phyloP scores from a whole-genome alignment of 306 rosid genomes.

The Cotoneaster glaucophyllus region DNA sequence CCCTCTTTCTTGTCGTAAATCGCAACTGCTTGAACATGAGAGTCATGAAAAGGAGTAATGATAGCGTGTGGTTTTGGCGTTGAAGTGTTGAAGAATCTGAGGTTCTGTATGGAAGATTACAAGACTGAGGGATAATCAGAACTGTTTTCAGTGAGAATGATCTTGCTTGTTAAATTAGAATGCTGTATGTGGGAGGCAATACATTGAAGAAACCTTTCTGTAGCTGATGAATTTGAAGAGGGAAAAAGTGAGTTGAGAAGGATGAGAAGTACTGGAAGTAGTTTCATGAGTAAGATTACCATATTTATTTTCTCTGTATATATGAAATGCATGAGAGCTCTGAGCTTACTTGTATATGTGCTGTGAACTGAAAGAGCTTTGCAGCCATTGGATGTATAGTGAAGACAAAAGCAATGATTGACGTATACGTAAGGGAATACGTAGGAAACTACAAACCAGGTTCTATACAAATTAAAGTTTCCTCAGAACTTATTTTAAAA shows the following conservation, averaged over 20 bases:
- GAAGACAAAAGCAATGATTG: neutral
- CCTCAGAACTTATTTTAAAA: too few species aligned
- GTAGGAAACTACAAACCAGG: neutral
- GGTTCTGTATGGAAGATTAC: too few species aligned
- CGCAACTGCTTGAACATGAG: too few species aligned
- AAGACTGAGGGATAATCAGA: too few species aligned
- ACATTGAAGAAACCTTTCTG: conserved; percentile 9
- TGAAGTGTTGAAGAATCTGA: too few species aligned
- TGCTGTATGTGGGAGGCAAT: conserved; percentile 13
- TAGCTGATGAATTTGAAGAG: neutral
- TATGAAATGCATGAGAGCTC: neutral
- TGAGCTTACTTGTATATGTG: neutral
- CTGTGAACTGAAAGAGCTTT: neutral
- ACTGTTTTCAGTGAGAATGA: too few species aligned
- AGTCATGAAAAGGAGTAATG: too few species aligned
- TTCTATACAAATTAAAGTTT: neutral
- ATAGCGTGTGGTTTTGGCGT: too few species aligned
- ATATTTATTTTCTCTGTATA: neutral
- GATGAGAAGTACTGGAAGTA: neutral
- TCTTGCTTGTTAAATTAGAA: too few species aligned
- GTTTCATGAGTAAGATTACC: neutral
- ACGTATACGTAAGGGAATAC: neutral
- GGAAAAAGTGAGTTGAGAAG: conserved; percentile 1
- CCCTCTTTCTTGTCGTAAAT: too few species aligned
- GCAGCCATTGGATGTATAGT: neutral